A percentile compares a stretch with the other conserved stretches of the same genome.
Conservation (phyloP, 2,329 filamentous ascomycete genomes). For the Trematosphaeria pertusa region DNA sequence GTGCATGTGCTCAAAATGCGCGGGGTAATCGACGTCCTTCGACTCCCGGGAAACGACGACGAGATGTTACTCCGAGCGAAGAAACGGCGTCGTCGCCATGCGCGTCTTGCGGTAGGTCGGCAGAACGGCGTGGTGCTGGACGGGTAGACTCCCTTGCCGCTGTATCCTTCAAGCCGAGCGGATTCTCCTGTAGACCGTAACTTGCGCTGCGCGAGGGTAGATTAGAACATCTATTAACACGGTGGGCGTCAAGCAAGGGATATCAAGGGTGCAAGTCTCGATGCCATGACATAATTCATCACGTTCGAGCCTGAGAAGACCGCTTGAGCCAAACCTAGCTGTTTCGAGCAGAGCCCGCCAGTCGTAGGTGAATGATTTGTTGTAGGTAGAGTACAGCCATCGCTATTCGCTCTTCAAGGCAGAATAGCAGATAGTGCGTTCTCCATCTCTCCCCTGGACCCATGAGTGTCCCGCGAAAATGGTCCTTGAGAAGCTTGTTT, state of each 20-base stretch:
- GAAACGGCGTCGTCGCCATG: too few relatives aligned
- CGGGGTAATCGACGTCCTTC: not conserved
- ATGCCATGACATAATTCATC: conserved; percentile 47
- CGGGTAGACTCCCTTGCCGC: too few relatives aligned
- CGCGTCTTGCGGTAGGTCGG: not conserved
- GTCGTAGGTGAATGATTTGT: conserved; percentile 31
- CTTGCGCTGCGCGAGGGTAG: conserved; percentile 1
- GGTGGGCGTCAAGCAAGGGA: conserved; percentile 15
- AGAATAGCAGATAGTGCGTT: conserved; percentile 46
- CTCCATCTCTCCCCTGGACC: conserved; percentile 31
- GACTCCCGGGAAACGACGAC: too few relatives aligned
- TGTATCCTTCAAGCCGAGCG: too few relatives aligned
- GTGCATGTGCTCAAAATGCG: not conserved
- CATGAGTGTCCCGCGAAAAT: conserved; percentile 18
- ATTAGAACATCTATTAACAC: conserved; percentile 19
- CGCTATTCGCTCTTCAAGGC: conserved; percentile 45
- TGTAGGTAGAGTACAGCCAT: conserved; percentile 47
- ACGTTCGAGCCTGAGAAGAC: conserved; percentile 45
- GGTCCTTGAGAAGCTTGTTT: conserved; percentile 27
- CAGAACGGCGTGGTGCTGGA: not conserved
- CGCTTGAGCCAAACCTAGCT: conserved; percentile 43
- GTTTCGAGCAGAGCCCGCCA: conserved; percentile 29
- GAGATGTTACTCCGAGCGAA: too few relatives aligned
- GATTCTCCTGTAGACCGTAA: too few relatives aligned
- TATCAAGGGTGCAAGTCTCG: conserved; percentile 42